Evolutionary conservation across 2,329 filamentous ascomycete species (phyloP), one percentile per base, ranked within the genome.

Genomic region (Mycosphaerella arachidis): DNA sequence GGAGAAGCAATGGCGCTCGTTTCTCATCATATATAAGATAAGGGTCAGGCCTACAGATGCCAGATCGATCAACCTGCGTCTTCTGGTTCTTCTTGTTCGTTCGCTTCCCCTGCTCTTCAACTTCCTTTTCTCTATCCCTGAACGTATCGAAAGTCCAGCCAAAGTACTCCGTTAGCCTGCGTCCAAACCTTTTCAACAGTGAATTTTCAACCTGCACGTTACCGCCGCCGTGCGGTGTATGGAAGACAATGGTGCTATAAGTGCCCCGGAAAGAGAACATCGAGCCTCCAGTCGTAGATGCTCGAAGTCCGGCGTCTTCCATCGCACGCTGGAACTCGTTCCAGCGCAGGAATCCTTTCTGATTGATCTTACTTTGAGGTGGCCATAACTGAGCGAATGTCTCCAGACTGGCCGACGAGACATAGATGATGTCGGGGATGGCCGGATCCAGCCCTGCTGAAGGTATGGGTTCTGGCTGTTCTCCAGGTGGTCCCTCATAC

Each of bases 41-140:
- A 24, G 1, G 24, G 24, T 24, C 1, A 24, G 24, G 24, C 24
- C 24, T 24, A 24, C 24, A 24, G 24, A 24, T 24, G 24, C 24
- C 24, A 24, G 24, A 24, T 24, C 24, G 24, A 24, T 24, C 24
- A 24, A 24, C 24, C 24, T 24, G 24, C 24, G 24, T 24, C 24
- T 24, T 24, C 24, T 24, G 1, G 24, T 24, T 24, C 24, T 24
- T 24, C 24, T 24, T 24, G 24, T 24, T 24, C 24, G 24, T 24
- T 24, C 24, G 24, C 24, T 24, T 24, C 24, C 24, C 24, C 24
- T 24, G 24, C 24, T 24, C 13, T 30, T 33, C n/a, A 8, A 2
- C 27, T 50, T 52, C 63, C 27, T 29, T n/a, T 30, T 24, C 13
- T 33, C 48, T 57, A 45, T 57, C 55, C 29, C 13, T 46, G 43